phyloP scores from a whole-genome alignment of 768 basidiomycete species.

The Lentinus tigrinus region DNA sequence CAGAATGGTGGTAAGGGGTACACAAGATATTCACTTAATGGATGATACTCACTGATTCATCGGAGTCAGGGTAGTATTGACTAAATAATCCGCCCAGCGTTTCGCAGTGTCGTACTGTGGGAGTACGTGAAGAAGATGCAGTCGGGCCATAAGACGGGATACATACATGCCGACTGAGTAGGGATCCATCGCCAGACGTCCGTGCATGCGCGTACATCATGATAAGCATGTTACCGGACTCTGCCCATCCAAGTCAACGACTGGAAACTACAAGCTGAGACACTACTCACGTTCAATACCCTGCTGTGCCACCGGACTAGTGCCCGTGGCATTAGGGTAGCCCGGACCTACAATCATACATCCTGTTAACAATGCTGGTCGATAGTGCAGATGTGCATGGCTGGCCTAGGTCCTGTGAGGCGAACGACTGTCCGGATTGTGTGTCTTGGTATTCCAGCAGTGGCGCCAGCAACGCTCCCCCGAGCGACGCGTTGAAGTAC shows the following conservation, averaged over 20 bases:
- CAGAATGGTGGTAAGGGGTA: neutral
- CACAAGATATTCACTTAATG: neutral
- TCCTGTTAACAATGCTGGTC: neutral
- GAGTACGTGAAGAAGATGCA: too few species aligned
- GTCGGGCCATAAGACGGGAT: too few species aligned
- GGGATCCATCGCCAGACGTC: conserved; percentile 25
- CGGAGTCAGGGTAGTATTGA: conserved; percentile 14
- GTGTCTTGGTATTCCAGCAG: conserved; percentile 26
- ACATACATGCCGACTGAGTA: conserved; percentile 17
- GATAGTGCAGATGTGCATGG: neutral
- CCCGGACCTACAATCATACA: neutral
- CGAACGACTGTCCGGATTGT: conserved; percentile 19
- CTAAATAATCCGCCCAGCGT: conserved; percentile 22
- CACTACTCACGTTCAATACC: conserved; percentile 15
- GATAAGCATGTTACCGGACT: conserved; percentile 33
- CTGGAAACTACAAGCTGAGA: neutral
- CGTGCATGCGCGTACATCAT: conserved; percentile 30
- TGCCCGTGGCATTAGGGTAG: conserved; percentile 17
- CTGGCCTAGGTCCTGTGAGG: conserved; percentile 30
- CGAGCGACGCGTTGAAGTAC: conserved; percentile 31
- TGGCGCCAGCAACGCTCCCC: conserved; percentile 26
- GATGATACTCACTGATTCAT: neutral
- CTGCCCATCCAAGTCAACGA: conserved; percentile 9
- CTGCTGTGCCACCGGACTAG: neutral
- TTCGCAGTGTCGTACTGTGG: conserved; percentile 21